These are phyloP conservation scores for Ogataea hybrid DNA, from an alignment of 1,139 yeast genomes.

Conservation along the genomic window DNA sequence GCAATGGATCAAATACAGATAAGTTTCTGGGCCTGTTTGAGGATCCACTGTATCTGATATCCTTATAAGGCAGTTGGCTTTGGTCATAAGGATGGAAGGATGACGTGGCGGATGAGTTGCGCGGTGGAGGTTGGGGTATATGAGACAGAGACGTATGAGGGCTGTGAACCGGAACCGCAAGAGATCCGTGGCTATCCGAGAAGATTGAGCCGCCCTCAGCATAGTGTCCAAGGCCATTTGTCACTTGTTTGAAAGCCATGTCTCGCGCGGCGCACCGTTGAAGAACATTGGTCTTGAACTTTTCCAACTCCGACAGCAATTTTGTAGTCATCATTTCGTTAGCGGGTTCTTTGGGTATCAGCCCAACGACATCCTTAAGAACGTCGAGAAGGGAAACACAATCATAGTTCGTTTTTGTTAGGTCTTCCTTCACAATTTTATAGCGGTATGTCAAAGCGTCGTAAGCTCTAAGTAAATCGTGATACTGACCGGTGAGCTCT, in stretches of 20 bases:
- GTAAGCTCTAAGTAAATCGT: constrained; percentile 43
- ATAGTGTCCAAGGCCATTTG: constrained; percentile 18
- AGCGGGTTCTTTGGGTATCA: constrained; percentile 18
- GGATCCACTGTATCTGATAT: constrained; percentile 30
- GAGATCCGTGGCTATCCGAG: constrained; percentile 6
- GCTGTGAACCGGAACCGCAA: constrained; percentile 8
- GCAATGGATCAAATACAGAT: constrained; percentile 34
- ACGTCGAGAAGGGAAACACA: constrained; percentile 49
- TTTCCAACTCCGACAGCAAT: constrained; percentile 20
- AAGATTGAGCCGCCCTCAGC: constrained; percentile 9
- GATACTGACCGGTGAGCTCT: constrained; percentile 16
- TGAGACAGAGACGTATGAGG: constrained; percentile 12
- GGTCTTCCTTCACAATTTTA: constrained; percentile 45
- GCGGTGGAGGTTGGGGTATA: constrained; percentile 17
- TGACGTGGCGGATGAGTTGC: constrained; percentile 11
- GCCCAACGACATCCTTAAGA: constrained; percentile 35
- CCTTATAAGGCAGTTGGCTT: constrained; percentile 27
- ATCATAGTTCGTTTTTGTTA: constrained; percentile 48
- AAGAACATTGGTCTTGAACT: constrained; percentile 26
- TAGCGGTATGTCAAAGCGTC: constrained; percentile 40
- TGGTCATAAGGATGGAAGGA: constrained; percentile 19
- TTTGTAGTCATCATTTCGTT: constrained; percentile 13
- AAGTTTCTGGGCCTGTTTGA: constrained; percentile 30
- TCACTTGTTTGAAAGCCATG: constrained; percentile 26
- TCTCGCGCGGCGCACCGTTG: constrained; percentile 32